Base-by-base conservation (phyloP, 106 monocot species). In the Amphibolis antarctica region DNA sequence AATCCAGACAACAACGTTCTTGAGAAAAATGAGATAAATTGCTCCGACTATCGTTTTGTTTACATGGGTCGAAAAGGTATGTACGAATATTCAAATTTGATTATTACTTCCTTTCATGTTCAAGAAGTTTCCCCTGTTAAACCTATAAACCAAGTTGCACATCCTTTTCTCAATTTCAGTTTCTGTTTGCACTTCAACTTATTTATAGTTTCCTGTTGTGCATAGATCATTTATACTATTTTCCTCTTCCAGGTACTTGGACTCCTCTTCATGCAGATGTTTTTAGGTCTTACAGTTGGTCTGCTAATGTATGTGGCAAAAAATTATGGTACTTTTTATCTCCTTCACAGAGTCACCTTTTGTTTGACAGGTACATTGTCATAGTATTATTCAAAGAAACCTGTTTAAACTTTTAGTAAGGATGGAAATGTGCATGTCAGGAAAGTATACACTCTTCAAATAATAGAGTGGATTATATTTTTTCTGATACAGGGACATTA, bases 251-350 rank as follows among this genome's bases (percentile, higher is more conserved):
- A 90, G 96, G 96, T 73, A 90, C 96, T 27, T 98, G 96, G 90
- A 98, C 96, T 69, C 90, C 96, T 74, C 86, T 98, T 70, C 96
- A 98, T 79, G 96, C 90, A 67, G 96, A 98, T 79, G 96, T 98
- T 60, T 98, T 98, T 75, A 84, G 90, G 60, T 98, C 96, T 67
- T 98, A 90, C 60, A 98, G 87, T 66, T 98, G 96, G 96, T 98
- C 90, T 53, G 89, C 84, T 75, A 98, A 98, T 85, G 80, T 98
- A 4, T 90, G 90, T 68, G 96, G 96, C 21, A 86, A 66, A 71
- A 98, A 98, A 72, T 67, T 46, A 12, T 98, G 96, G 96, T 70
- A 79, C 48, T 76, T 98, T 49, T 68, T 90, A 70, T 78, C 90
- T 47, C 96, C 96, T 69, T 83, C 86, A 44, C 82, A 87, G 45